These are phyloP conservation scores for Emmonsiellopsis sp. DNA, from an alignment of 2,329 filamentous ascomycete species.

Conservation along the genomic window DNA sequence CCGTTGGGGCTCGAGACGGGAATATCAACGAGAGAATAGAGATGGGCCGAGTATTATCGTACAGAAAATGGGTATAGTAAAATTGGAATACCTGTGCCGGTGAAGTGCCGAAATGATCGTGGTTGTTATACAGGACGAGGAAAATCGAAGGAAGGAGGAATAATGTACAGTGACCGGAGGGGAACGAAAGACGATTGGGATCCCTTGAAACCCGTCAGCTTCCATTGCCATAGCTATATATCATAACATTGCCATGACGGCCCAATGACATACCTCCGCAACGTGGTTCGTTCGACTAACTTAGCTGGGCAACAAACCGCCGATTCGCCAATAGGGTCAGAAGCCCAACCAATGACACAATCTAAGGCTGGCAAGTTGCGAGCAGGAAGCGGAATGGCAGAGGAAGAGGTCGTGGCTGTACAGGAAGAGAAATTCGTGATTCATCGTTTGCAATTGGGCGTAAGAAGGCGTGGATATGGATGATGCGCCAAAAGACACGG, in stretches of 20 bases:
- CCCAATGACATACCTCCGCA: conserved; percentile 10
- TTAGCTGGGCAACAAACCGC: not conserved
- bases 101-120: not conserved
- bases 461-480: conserved; percentile 11
- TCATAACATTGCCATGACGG: not conserved
- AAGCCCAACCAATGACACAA: conserved; percentile 15
- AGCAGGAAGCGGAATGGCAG: conserved; percentile 10
- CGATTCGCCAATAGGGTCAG: conserved; percentile 7
- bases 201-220: conserved; percentile 7
- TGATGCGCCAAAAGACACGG: not conserved
- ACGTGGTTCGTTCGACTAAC: conserved; percentile 1
- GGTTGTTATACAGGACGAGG: conserved; percentile 1
- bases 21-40: not conserved
- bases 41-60: conserved; percentile 1
- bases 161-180: conserved; percentile 5
- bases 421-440: conserved; percentile 15
- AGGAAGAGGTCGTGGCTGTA: conserved; percentile 17
- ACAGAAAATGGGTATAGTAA: not conserved
- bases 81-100: not conserved
- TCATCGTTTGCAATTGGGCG: conserved; percentile 26
- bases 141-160: not conserved
- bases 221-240: conserved; percentile 1
- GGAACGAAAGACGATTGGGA: not conserved
- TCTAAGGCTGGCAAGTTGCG: conserved; percentile 13
- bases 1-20: not conserved